Conservation (phyloP, 768 basidiomycete species). For the Tricholoma sp. region DNA sequence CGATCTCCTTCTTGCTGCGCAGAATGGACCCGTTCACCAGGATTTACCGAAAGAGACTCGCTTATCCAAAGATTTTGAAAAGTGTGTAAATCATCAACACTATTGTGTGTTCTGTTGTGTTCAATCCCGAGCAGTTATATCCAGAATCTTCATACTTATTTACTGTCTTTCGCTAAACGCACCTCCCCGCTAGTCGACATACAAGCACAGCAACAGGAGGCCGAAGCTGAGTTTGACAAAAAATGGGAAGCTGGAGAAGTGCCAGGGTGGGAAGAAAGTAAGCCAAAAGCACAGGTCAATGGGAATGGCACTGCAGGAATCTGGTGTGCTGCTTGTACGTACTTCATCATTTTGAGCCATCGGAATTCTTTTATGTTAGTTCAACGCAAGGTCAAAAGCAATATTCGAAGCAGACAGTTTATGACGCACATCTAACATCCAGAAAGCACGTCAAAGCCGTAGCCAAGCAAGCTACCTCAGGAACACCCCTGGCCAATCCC, state of each 20-base stretch:
- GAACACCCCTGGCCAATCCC: constrained; percentile 45
- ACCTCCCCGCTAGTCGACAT: constrained; percentile 81
- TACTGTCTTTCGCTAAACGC: constrained; percentile 81
- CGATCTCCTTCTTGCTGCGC: constrained; percentile 70
- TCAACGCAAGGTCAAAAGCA: constrained; percentile 73
- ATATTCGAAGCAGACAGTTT: constrained; percentile 97
- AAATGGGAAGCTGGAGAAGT: constrained; percentile 80
- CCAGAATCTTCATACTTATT: constrained; percentile 72
- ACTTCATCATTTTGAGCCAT: neutral
- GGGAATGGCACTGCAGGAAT: constrained; percentile 54
- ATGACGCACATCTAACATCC: constrained; percentile 90
- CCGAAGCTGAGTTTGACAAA: constrained; percentile 64
- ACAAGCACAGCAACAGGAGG: constrained; percentile 58
- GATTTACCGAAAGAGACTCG: constrained; percentile 69
- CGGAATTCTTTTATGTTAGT: constrained; percentile 3
- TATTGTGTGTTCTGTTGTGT: constrained; percentile 3
- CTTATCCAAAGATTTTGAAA: constrained; percentile 71
- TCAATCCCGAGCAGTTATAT: constrained; percentile 59
- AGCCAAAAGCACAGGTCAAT: constrained; percentile 37
- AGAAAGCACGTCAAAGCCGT: constrained; percentile 94
- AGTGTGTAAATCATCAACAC: constrained; percentile 39
- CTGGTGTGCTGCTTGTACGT: constrained; percentile 93
- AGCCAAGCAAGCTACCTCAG: constrained; percentile 59
- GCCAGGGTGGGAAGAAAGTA: constrained; percentile 63
- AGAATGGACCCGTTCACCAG: constrained; percentile 54